Evolutionary conservation across 768 basidiomycete species (phyloP).

Genomic region (Strobilomyces dryophilus): DNA sequence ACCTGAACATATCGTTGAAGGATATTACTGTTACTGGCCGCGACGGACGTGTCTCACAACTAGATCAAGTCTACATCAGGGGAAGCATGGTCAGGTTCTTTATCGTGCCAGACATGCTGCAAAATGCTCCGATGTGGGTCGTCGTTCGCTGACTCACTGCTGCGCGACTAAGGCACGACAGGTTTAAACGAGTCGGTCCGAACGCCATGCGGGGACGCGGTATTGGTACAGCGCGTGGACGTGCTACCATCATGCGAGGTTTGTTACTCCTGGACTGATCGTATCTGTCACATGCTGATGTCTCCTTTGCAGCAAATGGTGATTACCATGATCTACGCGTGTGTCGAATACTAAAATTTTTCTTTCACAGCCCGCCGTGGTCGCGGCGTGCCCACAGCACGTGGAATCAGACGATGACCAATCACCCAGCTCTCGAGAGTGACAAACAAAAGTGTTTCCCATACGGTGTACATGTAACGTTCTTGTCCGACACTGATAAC

Average conservation of each 20-base stretch:
- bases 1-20: conserved; percentile 91
- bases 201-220: conserved; percentile 98
- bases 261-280: conserved; percentile 27
- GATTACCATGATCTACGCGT: conserved; percentile 17
- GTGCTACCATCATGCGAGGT: conserved; percentile 99
- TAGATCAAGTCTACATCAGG: conserved; percentile 98
- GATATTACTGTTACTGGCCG: conserved; percentile 98
- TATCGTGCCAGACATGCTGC: conserved; percentile 98
- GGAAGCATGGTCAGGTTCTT: conserved; percentile 98
- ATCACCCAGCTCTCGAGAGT: background rate
- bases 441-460: conserved; percentile 10
- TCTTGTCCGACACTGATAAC: conserved; percentile 7
- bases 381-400: conserved; percentile 70
- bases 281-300: conserved; percentile 7
- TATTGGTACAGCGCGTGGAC: conserved; percentile 98
- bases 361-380: conserved; percentile 70
- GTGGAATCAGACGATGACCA: conserved; percentile 77
- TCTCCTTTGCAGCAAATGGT: conserved; percentile 67
- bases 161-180: conserved; percentile 31
- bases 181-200: conserved; percentile 98
- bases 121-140: conserved; percentile 96
- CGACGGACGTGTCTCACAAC: conserved; percentile 96
- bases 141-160: background rate
- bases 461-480: conserved; percentile 16
- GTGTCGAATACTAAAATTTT: conserved; percentile 9